These are phyloP conservation scores for Pezicula radicicola DNA, from an alignment of 2,329 filamentous ascomycete genomes.

Conservation along the genomic window DNA sequence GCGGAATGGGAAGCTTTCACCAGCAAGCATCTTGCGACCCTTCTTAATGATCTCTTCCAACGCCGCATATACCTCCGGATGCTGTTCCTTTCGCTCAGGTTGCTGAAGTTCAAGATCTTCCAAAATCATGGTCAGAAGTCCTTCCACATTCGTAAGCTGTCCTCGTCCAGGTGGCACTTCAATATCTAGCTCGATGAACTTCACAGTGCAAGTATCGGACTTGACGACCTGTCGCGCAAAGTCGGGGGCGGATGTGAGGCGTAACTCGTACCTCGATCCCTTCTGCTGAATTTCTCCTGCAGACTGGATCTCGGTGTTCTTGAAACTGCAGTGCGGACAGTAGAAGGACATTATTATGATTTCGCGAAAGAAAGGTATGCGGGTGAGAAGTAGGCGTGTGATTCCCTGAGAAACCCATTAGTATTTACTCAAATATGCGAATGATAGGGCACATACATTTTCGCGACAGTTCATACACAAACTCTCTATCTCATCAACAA, in stretches of 20 bases:
- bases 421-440: neutral
- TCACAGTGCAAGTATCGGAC: constrained; percentile 80
- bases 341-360: constrained; percentile 96
- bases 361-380: constrained; percentile 96
- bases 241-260: constrained; percentile 69
- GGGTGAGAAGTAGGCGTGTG: constrained; percentile 83
- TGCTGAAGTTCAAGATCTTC: constrained; percentile 82
- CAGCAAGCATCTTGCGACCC: constrained; percentile 73
- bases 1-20: constrained; percentile 81
- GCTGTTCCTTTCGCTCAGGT: constrained; percentile 72
- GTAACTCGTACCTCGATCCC: constrained; percentile 80
- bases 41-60: constrained; percentile 73
- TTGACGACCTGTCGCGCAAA: constrained; percentile 88
- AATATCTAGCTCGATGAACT: constrained; percentile 86
- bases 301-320: constrained; percentile 91
- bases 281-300: constrained; percentile 90
- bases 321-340: constrained; percentile 84
- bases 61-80: constrained; percentile 76
- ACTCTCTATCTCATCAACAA: constrained; percentile 70
- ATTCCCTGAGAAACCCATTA: constrained; percentile 54
- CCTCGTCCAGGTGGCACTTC: constrained; percentile 90
- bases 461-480: constrained; percentile 85
- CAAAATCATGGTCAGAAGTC: constrained; percentile 73
- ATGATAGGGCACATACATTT: constrained; percentile 48
- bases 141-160: constrained; percentile 91